phyloP scores from a whole-genome alignment of 2,329 filamentous ascomycete genomes.

The Cercospora canescens region DNA sequence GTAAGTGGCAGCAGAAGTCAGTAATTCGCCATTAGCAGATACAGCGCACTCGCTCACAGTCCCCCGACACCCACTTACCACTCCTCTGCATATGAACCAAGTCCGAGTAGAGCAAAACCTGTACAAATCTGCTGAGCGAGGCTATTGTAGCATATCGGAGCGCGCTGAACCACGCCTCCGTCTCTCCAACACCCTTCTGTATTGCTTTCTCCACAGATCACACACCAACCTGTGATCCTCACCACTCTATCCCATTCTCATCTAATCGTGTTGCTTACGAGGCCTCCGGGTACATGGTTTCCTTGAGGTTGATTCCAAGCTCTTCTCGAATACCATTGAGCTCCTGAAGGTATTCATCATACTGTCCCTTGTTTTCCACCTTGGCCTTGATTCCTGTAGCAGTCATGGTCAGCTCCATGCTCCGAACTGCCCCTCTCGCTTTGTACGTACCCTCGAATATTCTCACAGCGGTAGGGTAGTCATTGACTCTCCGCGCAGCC shows the following conservation, averaged over 20 bases:
- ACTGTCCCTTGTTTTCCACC: conserved; percentile 97
- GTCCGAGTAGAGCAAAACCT: conserved; percentile 15
- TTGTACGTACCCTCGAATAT: conserved; percentile 83
- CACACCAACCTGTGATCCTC: conserved; percentile 4
- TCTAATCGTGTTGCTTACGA: conserved; percentile 22
- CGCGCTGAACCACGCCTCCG: conserved; percentile 8
- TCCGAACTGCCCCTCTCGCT: not conserved
- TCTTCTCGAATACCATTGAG: conserved; percentile 92
- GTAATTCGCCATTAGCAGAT: not conserved
- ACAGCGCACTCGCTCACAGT: not conserved
- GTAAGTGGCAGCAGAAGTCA: not conserved
- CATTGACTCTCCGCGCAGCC: conserved; percentile 94
- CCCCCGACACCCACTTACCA: not conserved
- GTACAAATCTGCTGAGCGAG: conserved; percentile 30
- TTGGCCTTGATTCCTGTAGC: conserved; percentile 87
- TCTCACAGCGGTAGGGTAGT: conserved; percentile 96
- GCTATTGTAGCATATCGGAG: conserved; percentile 28
- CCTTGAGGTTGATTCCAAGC: conserved; percentile 86
- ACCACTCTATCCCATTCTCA: conserved; percentile 12
- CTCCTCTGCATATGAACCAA: not conserved
- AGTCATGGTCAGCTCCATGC: not conserved
- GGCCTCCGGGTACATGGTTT: conserved; percentile 77
- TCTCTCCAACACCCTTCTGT: conserved; percentile 6
- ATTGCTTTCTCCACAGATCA: conserved; percentile 1
- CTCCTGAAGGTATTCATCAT: conserved; percentile 92